These are phyloP conservation scores for Penicillium palitans DNA, from an alignment of 2,329 filamentous ascomycete genomes.

Conservation along the genomic window DNA sequence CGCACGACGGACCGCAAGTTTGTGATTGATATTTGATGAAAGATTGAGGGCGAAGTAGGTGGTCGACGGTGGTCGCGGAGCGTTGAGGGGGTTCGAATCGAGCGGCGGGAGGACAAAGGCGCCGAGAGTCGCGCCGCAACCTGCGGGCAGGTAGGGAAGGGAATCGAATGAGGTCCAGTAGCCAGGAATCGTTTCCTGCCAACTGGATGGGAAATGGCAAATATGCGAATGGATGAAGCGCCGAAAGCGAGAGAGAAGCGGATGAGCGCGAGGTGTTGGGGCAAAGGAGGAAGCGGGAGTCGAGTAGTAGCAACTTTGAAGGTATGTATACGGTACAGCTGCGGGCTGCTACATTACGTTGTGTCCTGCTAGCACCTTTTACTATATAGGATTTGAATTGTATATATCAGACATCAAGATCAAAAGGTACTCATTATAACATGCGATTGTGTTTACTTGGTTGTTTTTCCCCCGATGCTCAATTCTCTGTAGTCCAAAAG, in stretches of 20 bases:
- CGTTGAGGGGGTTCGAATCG: slow-evolving; percentile 29
- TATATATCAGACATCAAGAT: background rate
- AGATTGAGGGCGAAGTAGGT: slow-evolving; percentile 20
- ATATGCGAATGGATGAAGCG: slow-evolving; percentile 20
- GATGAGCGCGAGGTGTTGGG: slow-evolving; percentile 20
- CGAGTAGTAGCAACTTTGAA: slow-evolving; percentile 22
- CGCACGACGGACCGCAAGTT: slow-evolving; percentile 29
- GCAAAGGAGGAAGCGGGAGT: slow-evolving; percentile 25
- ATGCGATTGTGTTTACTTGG: slow-evolving; percentile 3
- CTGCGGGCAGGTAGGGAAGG: slow-evolving; percentile 22
- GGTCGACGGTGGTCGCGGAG: slow-evolving; percentile 25
- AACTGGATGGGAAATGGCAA: slow-evolving; percentile 17
- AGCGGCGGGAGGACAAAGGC: slow-evolving; percentile 31
- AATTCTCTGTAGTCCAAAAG: slow-evolving; percentile 6
- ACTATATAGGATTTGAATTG: background rate
- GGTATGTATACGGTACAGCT: slow-evolving; percentile 23
- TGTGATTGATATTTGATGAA: slow-evolving; percentile 20
- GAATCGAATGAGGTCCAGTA: slow-evolving; percentile 22
- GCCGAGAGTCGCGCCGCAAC: slow-evolving; percentile 29
- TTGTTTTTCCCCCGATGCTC: background rate
- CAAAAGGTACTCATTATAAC: background rate
- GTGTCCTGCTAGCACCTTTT: background rate
- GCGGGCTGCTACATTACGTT: slow-evolving; percentile 10
- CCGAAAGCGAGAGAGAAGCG: slow-evolving; percentile 17
- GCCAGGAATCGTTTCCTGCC: slow-evolving; percentile 22